Percentiles rank a stretch among this genome's conserved stretches.
These are phyloP conservation scores for Aspergillus sp. DNA, from an alignment of 2,329 filamentous ascomycete genomes.

Conservation along the genomic window DNA sequence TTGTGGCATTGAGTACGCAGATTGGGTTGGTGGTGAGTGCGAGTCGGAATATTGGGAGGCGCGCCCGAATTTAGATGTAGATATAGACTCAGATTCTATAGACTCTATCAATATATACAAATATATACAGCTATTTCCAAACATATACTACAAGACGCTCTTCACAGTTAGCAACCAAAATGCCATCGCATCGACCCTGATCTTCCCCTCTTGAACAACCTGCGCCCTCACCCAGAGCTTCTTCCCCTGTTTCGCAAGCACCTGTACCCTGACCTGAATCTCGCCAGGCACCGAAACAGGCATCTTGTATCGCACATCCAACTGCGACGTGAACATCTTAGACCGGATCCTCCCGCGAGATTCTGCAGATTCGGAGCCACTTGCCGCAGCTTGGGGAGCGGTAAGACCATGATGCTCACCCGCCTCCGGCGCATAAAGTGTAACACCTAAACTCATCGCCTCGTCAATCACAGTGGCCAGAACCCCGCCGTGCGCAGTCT, in stretches of 20 bases:
- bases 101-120: constrained; percentile 10
- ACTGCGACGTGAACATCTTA: constrained; percentile 38
- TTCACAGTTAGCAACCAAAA: constrained; percentile 37
- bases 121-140: constrained; percentile 5
- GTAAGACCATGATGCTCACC: constrained; percentile 1
- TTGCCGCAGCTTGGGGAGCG: background rate
- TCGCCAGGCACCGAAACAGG: constrained; percentile 38
- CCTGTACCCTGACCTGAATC: constrained; percentile 37
- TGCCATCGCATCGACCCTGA: constrained; percentile 42
- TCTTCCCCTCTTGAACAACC: constrained; percentile 38
- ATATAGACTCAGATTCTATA: background rate
- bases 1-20: constrained; percentile 69
- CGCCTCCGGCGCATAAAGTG: constrained; percentile 15
- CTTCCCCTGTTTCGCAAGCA: constrained; percentile 35
- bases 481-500: constrained; percentile 14
- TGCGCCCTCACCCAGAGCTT: constrained; percentile 45
- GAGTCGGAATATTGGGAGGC: constrained; percentile 61
- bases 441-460: constrained; percentile 42
- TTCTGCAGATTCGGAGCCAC: background rate
- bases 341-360: constrained; percentile 14
- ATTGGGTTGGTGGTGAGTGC: constrained; percentile 63
- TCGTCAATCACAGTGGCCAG: constrained; percentile 37
- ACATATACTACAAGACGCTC: background rate
- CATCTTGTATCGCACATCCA: constrained; percentile 42
- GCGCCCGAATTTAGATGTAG: constrained; percentile 29